Percentiles rank a stretch among this genome's conserved stretches.
Evolutionary conservation across 306 rosid species (phyloP).

Genomic region (Boehmeria nivea): DNA sequence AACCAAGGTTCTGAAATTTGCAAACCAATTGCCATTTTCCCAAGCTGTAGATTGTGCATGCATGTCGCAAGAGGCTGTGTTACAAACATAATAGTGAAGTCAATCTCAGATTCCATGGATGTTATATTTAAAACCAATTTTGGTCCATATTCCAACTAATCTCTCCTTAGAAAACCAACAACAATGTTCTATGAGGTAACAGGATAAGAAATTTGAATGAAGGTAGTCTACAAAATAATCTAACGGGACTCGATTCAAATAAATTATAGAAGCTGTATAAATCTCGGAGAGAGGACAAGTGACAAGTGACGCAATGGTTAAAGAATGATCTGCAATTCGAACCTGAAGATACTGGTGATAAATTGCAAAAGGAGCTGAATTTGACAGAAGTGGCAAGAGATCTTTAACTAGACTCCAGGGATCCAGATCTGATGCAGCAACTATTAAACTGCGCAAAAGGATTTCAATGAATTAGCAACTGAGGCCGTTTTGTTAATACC

Average conservation of each 20-base stretch:
- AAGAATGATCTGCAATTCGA: background rate
- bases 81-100: constrained; percentile 1
- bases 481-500: background rate
- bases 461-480: background rate
- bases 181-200: no score
- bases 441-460: constrained; percentile 50
- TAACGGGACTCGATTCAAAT: no score
- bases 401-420: constrained; percentile 58
- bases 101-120: background rate
- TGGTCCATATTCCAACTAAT: no score
- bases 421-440: constrained; percentile 87
- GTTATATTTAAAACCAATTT: no score
- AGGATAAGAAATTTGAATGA: no score
- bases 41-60: constrained; percentile 83
- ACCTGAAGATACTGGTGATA: constrained; percentile 97
- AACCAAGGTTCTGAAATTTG: constrained; percentile 97
- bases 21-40: constrained; percentile 83
- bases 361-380: constrained; percentile 92
- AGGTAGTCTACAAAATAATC: no score
- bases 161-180: no score
- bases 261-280: no score
- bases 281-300: no score
- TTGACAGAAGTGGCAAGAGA: constrained; percentile 65
- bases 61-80: constrained; percentile 86
- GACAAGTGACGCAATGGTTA: no score